phyloP scores from a whole-genome alignment of 208 protist genomes.

The Jaenimonas drosophilae region DNA sequence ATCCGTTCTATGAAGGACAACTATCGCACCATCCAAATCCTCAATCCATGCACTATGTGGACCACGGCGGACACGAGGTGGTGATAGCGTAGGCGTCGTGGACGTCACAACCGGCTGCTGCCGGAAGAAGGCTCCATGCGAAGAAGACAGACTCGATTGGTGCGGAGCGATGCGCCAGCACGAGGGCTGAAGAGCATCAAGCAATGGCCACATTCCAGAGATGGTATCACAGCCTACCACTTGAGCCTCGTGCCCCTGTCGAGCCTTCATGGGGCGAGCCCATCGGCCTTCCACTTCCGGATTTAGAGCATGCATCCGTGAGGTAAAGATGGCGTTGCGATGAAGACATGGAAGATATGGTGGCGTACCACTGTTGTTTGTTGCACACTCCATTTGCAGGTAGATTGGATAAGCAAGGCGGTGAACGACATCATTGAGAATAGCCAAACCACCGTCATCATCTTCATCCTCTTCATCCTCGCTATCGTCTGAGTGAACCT shows the following conservation, averaged over 20 bases:
- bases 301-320: slow-evolving; percentile 17
- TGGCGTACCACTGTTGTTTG: slow-evolving; percentile 22
- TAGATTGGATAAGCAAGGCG: slow-evolving; percentile 47
- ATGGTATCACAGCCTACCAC: not conserved
- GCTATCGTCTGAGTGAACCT: not conserved
- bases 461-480: slow-evolving; percentile 11
- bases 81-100: not conserved
- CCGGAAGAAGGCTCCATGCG: no score
- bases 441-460: no score
- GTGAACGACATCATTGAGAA: slow-evolving; percentile 42
- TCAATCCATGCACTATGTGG: not conserved
- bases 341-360: slow-evolving; percentile 35
- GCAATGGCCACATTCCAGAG: slow-evolving; percentile 25
- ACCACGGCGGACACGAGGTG: slow-evolving; percentile 1
- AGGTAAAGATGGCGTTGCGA: slow-evolving; percentile 53
- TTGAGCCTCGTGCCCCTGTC: not conserved
- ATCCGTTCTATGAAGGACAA: no score
- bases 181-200: no score
- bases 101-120: not conserved
- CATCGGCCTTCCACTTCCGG: not conserved
- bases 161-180: no score
- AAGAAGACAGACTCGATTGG: no score
- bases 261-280: not conserved
- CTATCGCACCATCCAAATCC: not conserved
- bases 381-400: slow-evolving; percentile 9